Conservation (phyloP, 2,329 filamentous ascomycete species). For the Aspergillus hortae region DNA sequence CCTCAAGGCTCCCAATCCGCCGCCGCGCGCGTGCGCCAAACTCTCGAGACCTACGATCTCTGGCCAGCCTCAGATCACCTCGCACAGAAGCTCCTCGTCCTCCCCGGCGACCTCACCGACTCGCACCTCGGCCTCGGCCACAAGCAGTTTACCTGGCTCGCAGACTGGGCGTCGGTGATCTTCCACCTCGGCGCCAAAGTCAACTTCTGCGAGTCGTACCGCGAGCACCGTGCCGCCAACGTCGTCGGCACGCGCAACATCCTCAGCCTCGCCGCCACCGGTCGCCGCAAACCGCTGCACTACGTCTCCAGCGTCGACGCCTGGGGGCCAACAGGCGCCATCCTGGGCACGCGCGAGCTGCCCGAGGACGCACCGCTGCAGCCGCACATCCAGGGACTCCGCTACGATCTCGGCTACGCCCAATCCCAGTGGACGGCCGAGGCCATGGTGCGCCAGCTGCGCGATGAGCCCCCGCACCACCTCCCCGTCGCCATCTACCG, state of each 20-base stretch:
- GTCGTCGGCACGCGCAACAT: slow-evolving; percentile 4
- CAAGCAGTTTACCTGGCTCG: slow-evolving; percentile 2
- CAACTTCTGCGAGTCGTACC: slow-evolving; percentile 9
- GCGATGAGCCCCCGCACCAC: slow-evolving; percentile 53
- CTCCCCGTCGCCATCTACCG: slow-evolving; percentile 64
- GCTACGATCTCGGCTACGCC: slow-evolving; percentile 52
- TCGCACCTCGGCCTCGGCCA: slow-evolving; percentile 3
- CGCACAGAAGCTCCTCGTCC: slow-evolving; percentile 1
- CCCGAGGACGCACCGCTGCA: slow-evolving; percentile 8
- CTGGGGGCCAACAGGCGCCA: slow-evolving; percentile 7
- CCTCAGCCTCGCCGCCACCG: neutral
- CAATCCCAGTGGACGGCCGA: slow-evolving; percentile 30
- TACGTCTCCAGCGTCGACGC: slow-evolving; percentile 10
- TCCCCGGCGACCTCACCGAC: slow-evolving; percentile 3
- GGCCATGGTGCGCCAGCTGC: slow-evolving; percentile 67
- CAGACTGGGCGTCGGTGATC: slow-evolving; percentile 6
- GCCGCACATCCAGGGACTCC: slow-evolving; percentile 7
- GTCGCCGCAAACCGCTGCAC: slow-evolving; percentile 7
- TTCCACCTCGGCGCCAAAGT: slow-evolving; percentile 9
- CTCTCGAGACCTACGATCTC: slow-evolving; percentile 7
- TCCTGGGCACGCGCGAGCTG: slow-evolving; percentile 4
- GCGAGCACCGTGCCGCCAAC: slow-evolving; percentile 7
- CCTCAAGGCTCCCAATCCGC: neutral
- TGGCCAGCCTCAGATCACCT: neutral
- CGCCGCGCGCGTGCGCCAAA: neutral